Percentiles rank a stretch among this genome's conserved stretches.
phyloP scores from a whole-genome alignment of 2,329 filamentous ascomycete genomes.

The Pseudogymnoascus sp. region DNA sequence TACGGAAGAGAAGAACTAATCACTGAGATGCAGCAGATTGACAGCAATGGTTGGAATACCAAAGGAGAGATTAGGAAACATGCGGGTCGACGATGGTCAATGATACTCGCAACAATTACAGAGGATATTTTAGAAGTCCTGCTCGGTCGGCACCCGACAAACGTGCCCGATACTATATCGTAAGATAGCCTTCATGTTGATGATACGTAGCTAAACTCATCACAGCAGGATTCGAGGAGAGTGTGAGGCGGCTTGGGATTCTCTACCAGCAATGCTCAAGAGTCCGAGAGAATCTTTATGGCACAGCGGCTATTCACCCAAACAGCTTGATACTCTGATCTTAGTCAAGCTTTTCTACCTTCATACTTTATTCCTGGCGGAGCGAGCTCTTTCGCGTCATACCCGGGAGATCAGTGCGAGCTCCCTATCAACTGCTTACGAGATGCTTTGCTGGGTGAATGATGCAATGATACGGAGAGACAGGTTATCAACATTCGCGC shows the following conservation, averaged over 20 bases:
- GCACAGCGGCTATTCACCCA: background rate
- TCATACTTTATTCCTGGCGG: background rate
- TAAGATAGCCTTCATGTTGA: background rate
- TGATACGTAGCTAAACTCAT: background rate
- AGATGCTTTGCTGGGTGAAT: background rate
- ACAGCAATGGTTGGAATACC: background rate
- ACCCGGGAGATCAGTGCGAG: background rate
- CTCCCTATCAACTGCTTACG: background rate
- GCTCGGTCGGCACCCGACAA: background rate
- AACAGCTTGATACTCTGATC: background rate
- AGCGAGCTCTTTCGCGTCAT: background rate
- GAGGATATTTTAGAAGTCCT: background rate
- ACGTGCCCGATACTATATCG: background rate
- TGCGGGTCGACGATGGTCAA: background rate
- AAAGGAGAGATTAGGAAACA: background rate
- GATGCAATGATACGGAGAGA: conserved; percentile 1
- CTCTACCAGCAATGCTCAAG: background rate
- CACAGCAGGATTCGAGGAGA: background rate
- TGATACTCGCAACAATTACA: background rate
- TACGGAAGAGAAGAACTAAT: background rate
- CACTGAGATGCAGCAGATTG: background rate
- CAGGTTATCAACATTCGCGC: background rate
- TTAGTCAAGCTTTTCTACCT: background rate
- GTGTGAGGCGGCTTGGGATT: background rate
- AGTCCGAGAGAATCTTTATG: background rate